Conservation (phyloP, 2,329 filamentous ascomycete species). For the Xylaria sp. region DNA sequence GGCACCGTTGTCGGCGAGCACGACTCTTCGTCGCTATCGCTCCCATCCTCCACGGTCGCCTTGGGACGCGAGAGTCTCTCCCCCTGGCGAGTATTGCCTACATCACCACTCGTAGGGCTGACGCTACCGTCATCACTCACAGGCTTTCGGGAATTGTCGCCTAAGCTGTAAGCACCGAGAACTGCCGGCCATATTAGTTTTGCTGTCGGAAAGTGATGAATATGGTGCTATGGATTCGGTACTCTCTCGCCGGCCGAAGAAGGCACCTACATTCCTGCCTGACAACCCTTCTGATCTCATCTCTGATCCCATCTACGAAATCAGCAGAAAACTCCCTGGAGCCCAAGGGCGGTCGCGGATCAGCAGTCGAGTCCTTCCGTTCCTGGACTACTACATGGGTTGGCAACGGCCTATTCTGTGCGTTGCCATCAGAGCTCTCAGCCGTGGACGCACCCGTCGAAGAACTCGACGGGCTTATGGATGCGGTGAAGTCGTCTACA, state of each 20-base stretch:
- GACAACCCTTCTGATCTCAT: constrained; percentile 39
- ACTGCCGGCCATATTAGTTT: constrained; percentile 29
- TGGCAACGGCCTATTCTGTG: not conserved
- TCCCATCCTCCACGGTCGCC: constrained; percentile 5
- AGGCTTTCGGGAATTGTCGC: constrained; percentile 19
- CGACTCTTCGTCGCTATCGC: constrained; percentile 29
- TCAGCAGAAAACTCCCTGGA: constrained; percentile 26
- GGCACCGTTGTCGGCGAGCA: constrained; percentile 17
- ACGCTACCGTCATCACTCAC: constrained; percentile 17
- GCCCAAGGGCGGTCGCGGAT: constrained; percentile 18
- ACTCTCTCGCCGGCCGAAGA: not conserved
- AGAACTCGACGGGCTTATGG: constrained; percentile 6
- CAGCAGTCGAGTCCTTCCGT: constrained; percentile 13
- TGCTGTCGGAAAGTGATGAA: not conserved
- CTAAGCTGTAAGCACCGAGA: constrained; percentile 25
- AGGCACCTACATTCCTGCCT: constrained; percentile 37
- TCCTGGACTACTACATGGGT: constrained; percentile 3
- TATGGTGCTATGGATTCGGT: not conserved
- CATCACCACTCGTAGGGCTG: constrained; percentile 9
- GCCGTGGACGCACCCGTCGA: constrained; percentile 14
- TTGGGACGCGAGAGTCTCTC: constrained; percentile 16
- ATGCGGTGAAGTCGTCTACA: constrained; percentile 8
- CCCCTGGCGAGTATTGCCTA: not conserved
- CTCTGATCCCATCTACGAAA: constrained; percentile 39
- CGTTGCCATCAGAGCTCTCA: constrained; percentile 3